Conservation (phyloP, 2,329 filamentous ascomycete species). For the Dothideomycetidae sp. region DNA sequence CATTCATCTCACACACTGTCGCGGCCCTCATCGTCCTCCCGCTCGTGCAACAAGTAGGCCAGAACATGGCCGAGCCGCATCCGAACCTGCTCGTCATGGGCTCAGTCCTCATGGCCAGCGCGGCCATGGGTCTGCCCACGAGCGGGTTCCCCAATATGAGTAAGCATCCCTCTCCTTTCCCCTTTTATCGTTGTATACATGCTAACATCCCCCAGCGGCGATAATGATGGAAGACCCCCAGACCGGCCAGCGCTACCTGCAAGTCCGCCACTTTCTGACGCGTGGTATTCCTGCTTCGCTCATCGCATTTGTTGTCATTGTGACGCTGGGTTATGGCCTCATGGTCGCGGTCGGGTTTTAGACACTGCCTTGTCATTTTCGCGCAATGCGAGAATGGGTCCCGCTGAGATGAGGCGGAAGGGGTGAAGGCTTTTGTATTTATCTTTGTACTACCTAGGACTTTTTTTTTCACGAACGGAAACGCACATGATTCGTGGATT, state of each 20-base stretch:
- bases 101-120: slow-evolving; percentile 87
- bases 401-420: too few relatives aligned
- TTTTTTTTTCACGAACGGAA: too few relatives aligned
- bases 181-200: neutral
- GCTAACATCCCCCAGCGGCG: slow-evolving; percentile 47
- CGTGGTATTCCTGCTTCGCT: slow-evolving; percentile 81
- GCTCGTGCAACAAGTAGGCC: slow-evolving; percentile 73
- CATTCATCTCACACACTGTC: slow-evolving; percentile 95
- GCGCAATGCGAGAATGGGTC: too few relatives aligned
- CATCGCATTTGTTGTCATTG: slow-evolving; percentile 64
- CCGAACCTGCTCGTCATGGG: slow-evolving; percentile 94
- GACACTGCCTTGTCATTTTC: too few relatives aligned
- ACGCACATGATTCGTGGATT: too few relatives aligned
- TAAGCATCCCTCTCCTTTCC: slow-evolving; percentile 40
- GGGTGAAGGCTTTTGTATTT: too few relatives aligned
- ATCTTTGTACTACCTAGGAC: too few relatives aligned
- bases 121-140: slow-evolving; percentile 93
- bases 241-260: slow-evolving; percentile 79
- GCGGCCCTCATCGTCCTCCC: slow-evolving; percentile 90
- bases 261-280: slow-evolving; percentile 88
- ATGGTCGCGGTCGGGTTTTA: slow-evolving; percentile 65
- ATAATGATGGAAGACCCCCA: slow-evolving; percentile 98
- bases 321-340: slow-evolving; percentile 79
- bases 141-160: slow-evolving; percentile 99
- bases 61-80: slow-evolving; percentile 73